Base-by-base conservation (phyloP, 257 asterid species). In the Nicotiana sylvestris region DNA sequence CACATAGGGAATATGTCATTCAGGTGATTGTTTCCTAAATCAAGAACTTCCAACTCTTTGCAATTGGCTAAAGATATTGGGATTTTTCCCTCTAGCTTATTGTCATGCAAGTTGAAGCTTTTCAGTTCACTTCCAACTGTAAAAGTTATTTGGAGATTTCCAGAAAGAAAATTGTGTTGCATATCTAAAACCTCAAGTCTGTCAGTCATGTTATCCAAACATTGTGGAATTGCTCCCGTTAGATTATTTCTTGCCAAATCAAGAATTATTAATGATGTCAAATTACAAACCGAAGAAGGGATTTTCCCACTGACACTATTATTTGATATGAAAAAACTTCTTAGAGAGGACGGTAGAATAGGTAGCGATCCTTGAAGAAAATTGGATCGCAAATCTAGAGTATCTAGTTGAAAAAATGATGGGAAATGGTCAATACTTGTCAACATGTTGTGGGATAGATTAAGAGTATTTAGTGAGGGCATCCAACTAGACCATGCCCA, bases 361-460 rank as follows among this genome's bases (percentile, higher is more conserved):
- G 53, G 51, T 53, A 82, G 3, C 6, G 85, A 30, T 25, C 82
- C 81, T 25, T 82, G 81, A 11, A 72, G 64, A 30, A 72, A 82
- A 32, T 61, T 70, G 25, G 55, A 18, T 1, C 81, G 33, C 3
- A 82, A 60, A 72, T 32, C 3, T 32, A 32, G 33, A 32, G 33
- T 32, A 32, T 32, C 3, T 32, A 2, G n/a, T n/a, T n/a, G n/a
- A n/a, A n/a, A n/a, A n/a, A n/a, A n/a, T n/a, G n/a, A n/a, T n/a
- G n/a, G n/a, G n/a, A n/a, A n/a, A n/a, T n/a, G n/a, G n/a, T n/a
- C n/a, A n/a, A n/a, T n/a, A n/a, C n/a, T 11, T 9, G 69, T 83
- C 49, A 83, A 66, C 33, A 49, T 37, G 58, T 83, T 83, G 66
- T 77, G 78, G 33, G 82, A 83, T 27, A 83, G 39, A 77, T 83